phyloP scores from a whole-genome alignment of 192 early-diverging fungal species.

The Rhizophagus clarus region DNA sequence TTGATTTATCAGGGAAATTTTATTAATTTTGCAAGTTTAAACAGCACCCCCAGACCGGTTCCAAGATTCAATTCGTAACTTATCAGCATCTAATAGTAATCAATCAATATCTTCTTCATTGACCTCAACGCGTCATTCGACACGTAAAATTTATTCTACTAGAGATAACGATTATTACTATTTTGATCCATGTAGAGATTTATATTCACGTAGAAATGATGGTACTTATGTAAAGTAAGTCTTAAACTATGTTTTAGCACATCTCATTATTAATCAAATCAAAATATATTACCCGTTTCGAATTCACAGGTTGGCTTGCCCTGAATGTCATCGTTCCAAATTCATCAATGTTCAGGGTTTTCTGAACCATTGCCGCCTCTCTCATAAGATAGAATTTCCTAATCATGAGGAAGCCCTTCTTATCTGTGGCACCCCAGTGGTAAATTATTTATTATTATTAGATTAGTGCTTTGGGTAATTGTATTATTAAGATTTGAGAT shows the following conservation, averaged over 20 bases:
- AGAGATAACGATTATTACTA: slow-evolving; percentile 32
- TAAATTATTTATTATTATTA: slow-evolving; percentile 1
- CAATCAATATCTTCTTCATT: background rate
- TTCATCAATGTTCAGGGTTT: slow-evolving; percentile 89
- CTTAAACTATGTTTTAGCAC: background rate
- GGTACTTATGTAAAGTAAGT: slow-evolving; percentile 45
- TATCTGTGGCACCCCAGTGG: slow-evolving; percentile 70
- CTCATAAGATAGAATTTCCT: slow-evolving; percentile 74
- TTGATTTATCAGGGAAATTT: background rate
- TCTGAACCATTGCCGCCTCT: slow-evolving; percentile 78
- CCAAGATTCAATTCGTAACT: background rate
- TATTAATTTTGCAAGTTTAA: background rate
- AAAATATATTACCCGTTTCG: background rate
- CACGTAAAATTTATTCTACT: slow-evolving; percentile 23
- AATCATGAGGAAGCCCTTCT: slow-evolving; percentile 74
- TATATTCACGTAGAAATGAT: slow-evolving; percentile 45
- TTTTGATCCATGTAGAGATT: slow-evolving; percentile 28
- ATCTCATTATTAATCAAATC: background rate
- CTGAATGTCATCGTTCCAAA: slow-evolving; percentile 71
- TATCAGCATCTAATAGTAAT: background rate
- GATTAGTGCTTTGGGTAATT: background rate
- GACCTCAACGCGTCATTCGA: slow-evolving; percentile 24
- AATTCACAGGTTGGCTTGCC: slow-evolving; percentile 66
- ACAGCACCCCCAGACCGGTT: background rate
- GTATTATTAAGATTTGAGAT: background rate